phyloP scores from a whole-genome alignment of 148 eudicot species.

The Nepenthes gracilis region DNA sequence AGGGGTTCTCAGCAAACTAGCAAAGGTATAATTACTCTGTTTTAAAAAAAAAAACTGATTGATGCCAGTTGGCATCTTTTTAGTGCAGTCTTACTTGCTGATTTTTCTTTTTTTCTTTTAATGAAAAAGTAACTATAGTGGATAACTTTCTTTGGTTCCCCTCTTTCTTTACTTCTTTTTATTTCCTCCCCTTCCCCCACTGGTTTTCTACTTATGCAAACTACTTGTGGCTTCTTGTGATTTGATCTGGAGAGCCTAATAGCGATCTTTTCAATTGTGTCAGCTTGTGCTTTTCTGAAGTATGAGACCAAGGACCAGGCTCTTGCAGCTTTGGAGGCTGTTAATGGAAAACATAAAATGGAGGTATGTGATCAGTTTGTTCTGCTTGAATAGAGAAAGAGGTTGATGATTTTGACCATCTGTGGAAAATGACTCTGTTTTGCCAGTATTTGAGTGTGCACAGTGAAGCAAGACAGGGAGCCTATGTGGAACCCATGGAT shows the following conservation, averaged over 20 bases:
- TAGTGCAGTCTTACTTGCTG: too few relatives aligned
- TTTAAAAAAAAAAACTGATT: background rate
- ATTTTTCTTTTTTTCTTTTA: too few relatives aligned
- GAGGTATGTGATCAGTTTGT: conserved; percentile 52
- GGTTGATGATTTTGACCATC: too few relatives aligned
- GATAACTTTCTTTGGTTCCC: background rate
- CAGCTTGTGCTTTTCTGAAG: conserved; percentile 96
- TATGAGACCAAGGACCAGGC: conserved; percentile 96
- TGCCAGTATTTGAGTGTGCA: too few relatives aligned
- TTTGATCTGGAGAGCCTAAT: conserved; percentile 4
- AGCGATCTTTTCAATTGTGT: conserved; percentile 4
- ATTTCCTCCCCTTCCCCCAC: background rate
- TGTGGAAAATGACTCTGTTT: too few relatives aligned
- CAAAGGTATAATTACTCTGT: conserved; percentile 45
- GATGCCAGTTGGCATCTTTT: too few relatives aligned
- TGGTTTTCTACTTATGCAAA: background rate
- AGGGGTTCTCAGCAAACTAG: conserved; percentile 96
- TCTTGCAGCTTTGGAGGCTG: conserved; percentile 83
- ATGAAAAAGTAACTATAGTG: too few relatives aligned
- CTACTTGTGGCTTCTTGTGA: background rate
- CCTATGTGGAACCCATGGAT: too few relatives aligned
- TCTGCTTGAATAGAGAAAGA: background rate
- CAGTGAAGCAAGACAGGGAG: too few relatives aligned
- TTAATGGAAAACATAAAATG: conserved; percentile 80
- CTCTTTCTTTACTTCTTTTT: background rate